Evolutionary conservation across 345 rosid genomes (phyloP), one percentile per base, ranked within the genome.

Genomic region (Firmiana major): DNA sequence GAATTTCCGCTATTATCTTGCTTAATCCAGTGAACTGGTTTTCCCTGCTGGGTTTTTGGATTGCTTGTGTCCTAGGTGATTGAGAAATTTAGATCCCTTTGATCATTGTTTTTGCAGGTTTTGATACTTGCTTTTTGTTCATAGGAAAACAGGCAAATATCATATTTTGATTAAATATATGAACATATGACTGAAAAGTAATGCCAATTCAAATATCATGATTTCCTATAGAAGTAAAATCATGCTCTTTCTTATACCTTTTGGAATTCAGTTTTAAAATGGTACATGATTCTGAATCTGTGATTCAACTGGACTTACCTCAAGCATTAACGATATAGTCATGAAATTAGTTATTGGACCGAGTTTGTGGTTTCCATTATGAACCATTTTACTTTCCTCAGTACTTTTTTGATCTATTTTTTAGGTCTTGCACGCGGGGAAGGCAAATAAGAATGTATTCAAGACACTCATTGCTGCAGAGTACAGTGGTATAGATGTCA

Each of bases 401-500:
- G 9, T 13, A 19, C 36, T 12, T 72, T 66, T 40, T 60, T 58
- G 1, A 67, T 71, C 15, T 21, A 16, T 28, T 58, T 69, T 73
- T 26, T 79, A 93, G 98, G 85, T 90, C 15, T 45, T 94, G 85
- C 88, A 93, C 58, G 81, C 91, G 1, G 83, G 76, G 64, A 86
- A 87, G 59, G 82, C 78, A 3, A 88, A 94, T 89, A 93, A 89
- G 65, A 90, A 81, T 87, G 89, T 81, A 2, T 84, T 54, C 83
- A 94, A 94, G 83, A 43, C 91, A 55, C 94, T 91, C 53, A 91
- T 94, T 81, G 90, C 80, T 3, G 98, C 98, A 3, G 98, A 94
- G 83, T 94, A 90, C 80, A 67, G 83, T 21, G 97, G 97, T 28
- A 92, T 91, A 79, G 46, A 91, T 74, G 91, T 94, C 75, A 79